Conservation (phyloP, 495 filamentous ascomycete species). For the Aspergillus homomorphus region DNA sequence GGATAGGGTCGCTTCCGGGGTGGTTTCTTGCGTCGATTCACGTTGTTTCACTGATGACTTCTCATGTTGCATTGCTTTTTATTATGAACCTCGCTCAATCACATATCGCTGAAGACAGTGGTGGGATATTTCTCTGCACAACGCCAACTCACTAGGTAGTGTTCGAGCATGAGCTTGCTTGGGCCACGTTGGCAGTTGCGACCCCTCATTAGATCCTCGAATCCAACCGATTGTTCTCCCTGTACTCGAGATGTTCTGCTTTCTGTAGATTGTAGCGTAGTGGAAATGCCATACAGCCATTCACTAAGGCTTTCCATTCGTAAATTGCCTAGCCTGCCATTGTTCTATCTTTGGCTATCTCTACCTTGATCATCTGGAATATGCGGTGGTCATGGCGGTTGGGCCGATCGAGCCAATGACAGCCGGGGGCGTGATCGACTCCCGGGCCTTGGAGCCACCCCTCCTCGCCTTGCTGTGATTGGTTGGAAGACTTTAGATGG, state of each 20-base stretch:
- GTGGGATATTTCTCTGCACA: neutral
- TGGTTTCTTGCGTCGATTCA: constrained; percentile 45
- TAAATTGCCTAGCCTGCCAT: too few species aligned
- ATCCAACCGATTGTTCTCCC: neutral
- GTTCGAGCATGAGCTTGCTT: neutral
- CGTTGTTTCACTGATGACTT: constrained; percentile 20
- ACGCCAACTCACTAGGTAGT: neutral
- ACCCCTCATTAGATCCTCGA: neutral
- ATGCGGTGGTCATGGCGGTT: neutral
- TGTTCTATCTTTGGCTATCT: too few species aligned
- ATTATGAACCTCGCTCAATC: neutral
- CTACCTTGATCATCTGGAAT: too few species aligned
- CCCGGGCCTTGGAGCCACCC: neutral
- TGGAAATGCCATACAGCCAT: too few species aligned
- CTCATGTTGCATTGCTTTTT: neutral
- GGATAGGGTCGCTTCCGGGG: constrained; percentile 54
- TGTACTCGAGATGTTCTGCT: too few species aligned
- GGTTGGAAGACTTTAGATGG: neutral
- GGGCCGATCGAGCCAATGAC: neutral
- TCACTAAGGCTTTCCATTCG: too few species aligned
- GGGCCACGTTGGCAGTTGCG: neutral
- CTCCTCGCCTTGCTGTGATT: neutral
- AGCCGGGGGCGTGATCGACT: neutral
- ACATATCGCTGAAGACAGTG: neutral
- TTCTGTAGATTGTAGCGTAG: too few species aligned